Evolutionary conservation across 2,329 filamentous ascomycete genomes (phyloP), one percentile per base, ranked within the genome.

Genomic region (Botrytis sinoallii): DNA sequence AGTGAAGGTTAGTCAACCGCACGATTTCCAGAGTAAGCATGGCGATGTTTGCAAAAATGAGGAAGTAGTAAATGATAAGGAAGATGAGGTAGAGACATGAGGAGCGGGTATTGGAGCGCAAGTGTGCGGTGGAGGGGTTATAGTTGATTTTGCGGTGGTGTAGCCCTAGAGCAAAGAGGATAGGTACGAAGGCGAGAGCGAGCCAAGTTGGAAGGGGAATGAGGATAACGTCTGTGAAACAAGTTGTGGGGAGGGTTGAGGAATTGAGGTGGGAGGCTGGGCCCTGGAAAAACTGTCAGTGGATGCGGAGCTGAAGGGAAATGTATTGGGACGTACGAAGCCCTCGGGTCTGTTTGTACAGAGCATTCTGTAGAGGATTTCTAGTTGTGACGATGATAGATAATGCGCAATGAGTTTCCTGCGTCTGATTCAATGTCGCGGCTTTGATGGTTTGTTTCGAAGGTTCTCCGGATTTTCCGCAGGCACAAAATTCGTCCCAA

Each of bases 191-290:
- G 38, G 75, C 16, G 32, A 83, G 73, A 55, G 81, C 79, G 42
- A 81, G 65, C 80, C 79, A 83, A 6, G 77, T 79, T 18, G 81
- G 80, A 59, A 82, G 78, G n/a, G 82, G 81, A 55, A 82, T 76
- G 55, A 83, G 77, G 73, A 83, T 78, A 2, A 76, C 79, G 66
- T 82, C 81, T 68, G 77, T 75, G 77, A 82, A 83, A 77, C 82
- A 83, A 76, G 81, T 78, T 73, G 82, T 82, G 68, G 81, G 81
- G 70, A 81, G 73, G 25, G 79, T 77, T 3, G 77, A 79, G 71
- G 80, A 78, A 73, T 81, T 81, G 74, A 81, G 73, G n/a, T 75
- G 73, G 9, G 81, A 82, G 46, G 74, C 66, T 20, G 81, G 80
- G 73, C 81, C 81, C 81, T 82, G 69, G n/a, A 38, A 16, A 20